phyloP scores from a whole-genome alignment of 2,329 filamentous ascomycete genomes.

The Aspergillus unguis region DNA sequence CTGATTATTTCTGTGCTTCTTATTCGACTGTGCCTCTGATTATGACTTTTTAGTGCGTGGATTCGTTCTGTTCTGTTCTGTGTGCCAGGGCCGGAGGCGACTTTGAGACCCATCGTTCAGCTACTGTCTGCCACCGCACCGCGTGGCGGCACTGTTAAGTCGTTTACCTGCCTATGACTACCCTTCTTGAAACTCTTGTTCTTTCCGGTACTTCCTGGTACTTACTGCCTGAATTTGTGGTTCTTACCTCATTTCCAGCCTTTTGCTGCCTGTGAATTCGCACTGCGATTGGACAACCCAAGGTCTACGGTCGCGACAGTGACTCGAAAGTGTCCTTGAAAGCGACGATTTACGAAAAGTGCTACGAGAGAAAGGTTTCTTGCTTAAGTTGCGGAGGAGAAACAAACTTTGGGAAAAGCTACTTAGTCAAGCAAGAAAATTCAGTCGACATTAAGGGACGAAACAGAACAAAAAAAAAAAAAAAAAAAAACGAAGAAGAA shows the following conservation, averaged over 20 bases:
- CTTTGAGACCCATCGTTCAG: slow-evolving; percentile 26
- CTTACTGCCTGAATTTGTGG: slow-evolving; percentile 1
- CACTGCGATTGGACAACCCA: slow-evolving; percentile 10
- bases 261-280: not conserved
- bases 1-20: slow-evolving; percentile 9
- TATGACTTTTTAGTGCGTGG: slow-evolving; percentile 10
- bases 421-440: slow-evolving; percentile 1
- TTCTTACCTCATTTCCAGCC: slow-evolving; percentile 6
- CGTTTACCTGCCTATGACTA: slow-evolving; percentile 8
- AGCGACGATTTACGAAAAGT: not conserved
- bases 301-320: slow-evolving; percentile 12
- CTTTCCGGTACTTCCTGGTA: no score
- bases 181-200: slow-evolving; percentile 12
- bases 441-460: not conserved
- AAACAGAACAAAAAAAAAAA: not conserved
- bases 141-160: slow-evolving; percentile 17
- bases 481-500: not conserved
- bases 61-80: slow-evolving; percentile 13
- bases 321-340: slow-evolving; percentile 2
- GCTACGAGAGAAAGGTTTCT: not conserved
- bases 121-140: slow-evolving; percentile 21
- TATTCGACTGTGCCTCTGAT: slow-evolving; percentile 12
- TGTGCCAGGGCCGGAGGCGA: slow-evolving; percentile 23
- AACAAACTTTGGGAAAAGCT: slow-evolving; percentile 7
- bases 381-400: not conserved